Conservation (phyloP, 768 basidiomycete genomes). For the Suillus tomentosus region DNA sequence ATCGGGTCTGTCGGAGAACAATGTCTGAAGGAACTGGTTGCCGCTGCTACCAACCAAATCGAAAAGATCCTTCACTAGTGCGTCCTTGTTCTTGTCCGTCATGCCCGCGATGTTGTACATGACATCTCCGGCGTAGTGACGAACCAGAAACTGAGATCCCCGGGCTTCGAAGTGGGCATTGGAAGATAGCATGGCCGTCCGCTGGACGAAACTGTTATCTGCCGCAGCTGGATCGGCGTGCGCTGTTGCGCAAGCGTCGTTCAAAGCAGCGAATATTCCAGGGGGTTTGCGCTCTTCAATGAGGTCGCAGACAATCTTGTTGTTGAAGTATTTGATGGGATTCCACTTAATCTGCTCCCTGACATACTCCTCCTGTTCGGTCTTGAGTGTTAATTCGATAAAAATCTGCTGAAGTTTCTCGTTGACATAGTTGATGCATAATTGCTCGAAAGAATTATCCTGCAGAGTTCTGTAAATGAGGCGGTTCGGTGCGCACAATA, state of each 20-base stretch:
- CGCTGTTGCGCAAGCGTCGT: constrained; percentile 98
- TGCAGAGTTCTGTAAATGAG: constrained; percentile 30
- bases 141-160: constrained; percentile 91
- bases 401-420: constrained; percentile 99
- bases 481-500: background rate
- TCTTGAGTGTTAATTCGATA: constrained; percentile 97
- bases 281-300: constrained; percentile 97
- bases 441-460: constrained; percentile 96
- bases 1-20: constrained; percentile 95
- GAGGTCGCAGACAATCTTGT: constrained; percentile 96
- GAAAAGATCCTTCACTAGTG: constrained; percentile 90
- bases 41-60: constrained; percentile 82
- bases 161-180: constrained; percentile 96
- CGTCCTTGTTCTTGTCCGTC: constrained; percentile 99
- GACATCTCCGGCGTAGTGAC: constrained; percentile 98
- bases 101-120: constrained; percentile 97
- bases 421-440: constrained; percentile 99
- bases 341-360: constrained; percentile 99
- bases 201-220: constrained; percentile 95
- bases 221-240: constrained; percentile 97
- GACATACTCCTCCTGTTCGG: constrained; percentile 99
- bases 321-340: constrained; percentile 98
- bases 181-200: constrained; percentile 74
- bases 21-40: constrained; percentile 81
- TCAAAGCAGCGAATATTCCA: constrained; percentile 95